A percentile compares a stretch with the other conserved stretches of the same genome.
phyloP scores from a whole-genome alignment of 108 stramenopile species.

The Seminavis robusta region DNA sequence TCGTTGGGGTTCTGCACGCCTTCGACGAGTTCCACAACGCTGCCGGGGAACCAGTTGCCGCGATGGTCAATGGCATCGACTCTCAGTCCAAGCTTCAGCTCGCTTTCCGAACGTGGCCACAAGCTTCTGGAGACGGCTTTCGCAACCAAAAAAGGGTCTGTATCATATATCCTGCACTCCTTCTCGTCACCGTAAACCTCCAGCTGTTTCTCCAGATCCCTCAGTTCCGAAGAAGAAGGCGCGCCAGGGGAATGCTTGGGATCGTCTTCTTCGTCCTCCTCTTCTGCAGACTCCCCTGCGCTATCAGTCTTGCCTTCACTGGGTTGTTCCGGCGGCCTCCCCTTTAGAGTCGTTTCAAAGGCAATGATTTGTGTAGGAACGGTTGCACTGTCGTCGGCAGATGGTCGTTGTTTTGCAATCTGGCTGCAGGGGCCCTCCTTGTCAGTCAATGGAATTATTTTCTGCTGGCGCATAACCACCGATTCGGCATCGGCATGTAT shows the following conservation, averaged over 20 bases:
- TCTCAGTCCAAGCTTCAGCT: slow-evolving; percentile 77
- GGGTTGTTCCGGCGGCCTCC: slow-evolving; percentile 25
- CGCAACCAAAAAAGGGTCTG: slow-evolving; percentile 57
- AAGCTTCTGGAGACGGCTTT: slow-evolving; percentile 75
- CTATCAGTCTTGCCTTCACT: slow-evolving; percentile 25
- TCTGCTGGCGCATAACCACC: slow-evolving; percentile 30
- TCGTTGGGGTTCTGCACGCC: slow-evolving; percentile 15
- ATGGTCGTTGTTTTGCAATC: slow-evolving; percentile 24
- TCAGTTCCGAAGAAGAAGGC: slow-evolving; percentile 30
- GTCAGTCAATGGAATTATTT: slow-evolving; percentile 59
- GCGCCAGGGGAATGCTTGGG: neutral
- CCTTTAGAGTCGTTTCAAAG: slow-evolving; percentile 65
- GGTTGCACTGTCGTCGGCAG: slow-evolving; percentile 35
- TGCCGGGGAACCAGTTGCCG: slow-evolving; percentile 88
- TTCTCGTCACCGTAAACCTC: slow-evolving; percentile 62
- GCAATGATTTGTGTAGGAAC: slow-evolving; percentile 45
- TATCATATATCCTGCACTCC: slow-evolving; percentile 76
- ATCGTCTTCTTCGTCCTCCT: slow-evolving; percentile 32
- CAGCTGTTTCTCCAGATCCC: slow-evolving; percentile 35
- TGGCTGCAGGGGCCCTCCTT: slow-evolving; percentile 83
- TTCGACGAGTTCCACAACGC: slow-evolving; percentile 73
- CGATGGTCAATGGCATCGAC: slow-evolving; percentile 93
- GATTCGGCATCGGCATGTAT: slow-evolving; percentile 32
- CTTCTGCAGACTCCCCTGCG: slow-evolving; percentile 32
- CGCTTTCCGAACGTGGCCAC: slow-evolving; percentile 68